Percentiles rank a stretch among this genome's conserved stretches.
Evolutionary conservation across 148 eudicot genomes (phyloP).

Genomic region (Arbutus unedo): DNA sequence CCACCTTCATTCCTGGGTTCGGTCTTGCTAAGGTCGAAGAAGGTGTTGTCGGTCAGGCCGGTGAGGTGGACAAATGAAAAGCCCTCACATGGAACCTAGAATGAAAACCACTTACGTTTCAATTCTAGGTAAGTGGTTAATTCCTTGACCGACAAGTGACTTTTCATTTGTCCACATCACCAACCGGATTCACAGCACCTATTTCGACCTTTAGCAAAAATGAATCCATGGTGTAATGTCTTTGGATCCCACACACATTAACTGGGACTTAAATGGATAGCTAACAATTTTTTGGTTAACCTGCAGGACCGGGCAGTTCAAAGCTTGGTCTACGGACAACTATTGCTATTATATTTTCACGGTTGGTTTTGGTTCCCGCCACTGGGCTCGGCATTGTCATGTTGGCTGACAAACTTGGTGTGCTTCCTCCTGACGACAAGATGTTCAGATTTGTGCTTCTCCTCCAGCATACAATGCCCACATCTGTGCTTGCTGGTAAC

Average conservation of each 20-base stretch:
- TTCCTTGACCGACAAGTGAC: too few species aligned
- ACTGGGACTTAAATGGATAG: neutral
- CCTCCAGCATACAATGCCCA: slow-evolving; percentile 96
- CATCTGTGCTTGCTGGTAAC: slow-evolving; percentile 94
- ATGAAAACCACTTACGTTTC: too few species aligned
- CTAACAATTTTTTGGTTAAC: neutral
- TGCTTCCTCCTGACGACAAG: slow-evolving; percentile 83
- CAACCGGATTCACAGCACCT: too few species aligned
- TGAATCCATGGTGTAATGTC: neutral
- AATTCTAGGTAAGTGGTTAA: too few species aligned
- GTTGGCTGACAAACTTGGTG: slow-evolving; percentile 88
- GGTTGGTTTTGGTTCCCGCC: slow-evolving; percentile 84
- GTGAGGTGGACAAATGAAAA: too few species aligned
- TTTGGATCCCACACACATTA: neutral
- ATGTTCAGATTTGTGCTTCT: slow-evolving; percentile 97
- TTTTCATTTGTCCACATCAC: too few species aligned
- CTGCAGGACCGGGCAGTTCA: slow-evolving; percentile 94
- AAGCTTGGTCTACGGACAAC: slow-evolving; percentile 86
- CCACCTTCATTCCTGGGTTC: neutral
- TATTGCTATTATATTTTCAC: slow-evolving; percentile 69
- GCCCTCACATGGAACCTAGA: too few species aligned
- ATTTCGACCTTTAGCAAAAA: too few species aligned
- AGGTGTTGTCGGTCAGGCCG: too few species aligned
- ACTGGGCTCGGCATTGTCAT: slow-evolving; percentile 84
- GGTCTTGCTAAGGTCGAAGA: too few species aligned